These are phyloP conservation scores for Scheffersomyces amazonensis DNA, from an alignment of 805 yeast genomes.

Conservation along the genomic window DNA sequence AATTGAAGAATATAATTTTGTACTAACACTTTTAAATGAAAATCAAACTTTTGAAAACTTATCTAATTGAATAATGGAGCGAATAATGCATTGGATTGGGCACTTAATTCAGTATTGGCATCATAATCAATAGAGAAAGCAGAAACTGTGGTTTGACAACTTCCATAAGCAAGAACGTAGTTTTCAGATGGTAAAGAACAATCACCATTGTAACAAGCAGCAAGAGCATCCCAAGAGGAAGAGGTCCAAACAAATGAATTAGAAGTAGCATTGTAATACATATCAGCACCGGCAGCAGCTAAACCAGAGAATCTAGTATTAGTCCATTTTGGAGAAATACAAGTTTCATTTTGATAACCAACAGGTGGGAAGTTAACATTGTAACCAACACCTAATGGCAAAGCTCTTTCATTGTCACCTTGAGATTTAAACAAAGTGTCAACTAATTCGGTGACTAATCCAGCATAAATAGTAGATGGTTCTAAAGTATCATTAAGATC, in stretches of 20 bases:
- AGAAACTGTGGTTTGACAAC: constrained; percentile 44
- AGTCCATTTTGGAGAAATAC: constrained; percentile 42
- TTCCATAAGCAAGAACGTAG: constrained; percentile 21
- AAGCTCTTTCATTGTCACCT: constrained; percentile 32
- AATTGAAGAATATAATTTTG: not conserved
- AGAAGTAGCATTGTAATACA: constrained; percentile 39
- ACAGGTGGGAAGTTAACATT: constrained; percentile 50
- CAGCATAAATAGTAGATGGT: constrained; percentile 45
- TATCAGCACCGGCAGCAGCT: constrained; percentile 25
- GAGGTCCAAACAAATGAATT: constrained; percentile 19
- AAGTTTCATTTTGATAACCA: constrained; percentile 36
- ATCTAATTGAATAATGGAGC: constrained; percentile 7
- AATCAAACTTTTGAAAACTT: too few species aligned
- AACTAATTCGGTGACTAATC: constrained; percentile 38
- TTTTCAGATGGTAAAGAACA: constrained; percentile 43
- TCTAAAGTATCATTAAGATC: constrained; percentile 35
- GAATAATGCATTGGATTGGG: constrained; percentile 13
- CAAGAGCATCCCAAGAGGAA: constrained; percentile 13
- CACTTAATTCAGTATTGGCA: constrained; percentile 22
- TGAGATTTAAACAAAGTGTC: constrained; percentile 32
- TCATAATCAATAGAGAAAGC: constrained; percentile 49
- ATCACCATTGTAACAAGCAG: constrained; percentile 40
- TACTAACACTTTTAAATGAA: not conserved
- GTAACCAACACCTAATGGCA: constrained; percentile 45
- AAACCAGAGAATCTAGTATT: constrained; percentile 47